Conservation (phyloP, 2,329 filamentous ascomycete species). For the Zymoseptoria ardabiliae region DNA sequence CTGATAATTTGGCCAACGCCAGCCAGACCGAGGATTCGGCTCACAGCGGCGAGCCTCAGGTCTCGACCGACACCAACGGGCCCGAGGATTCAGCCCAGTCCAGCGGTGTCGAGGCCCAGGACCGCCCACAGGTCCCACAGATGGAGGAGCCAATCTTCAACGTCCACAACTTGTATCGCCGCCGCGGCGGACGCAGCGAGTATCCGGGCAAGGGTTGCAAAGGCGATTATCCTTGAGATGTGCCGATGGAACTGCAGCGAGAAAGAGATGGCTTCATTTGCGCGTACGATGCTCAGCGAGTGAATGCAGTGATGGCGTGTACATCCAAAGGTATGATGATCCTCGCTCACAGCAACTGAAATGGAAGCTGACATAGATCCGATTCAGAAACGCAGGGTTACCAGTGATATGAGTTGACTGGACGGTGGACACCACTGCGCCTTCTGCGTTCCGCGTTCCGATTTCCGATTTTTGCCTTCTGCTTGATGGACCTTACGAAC, state of each 20-base stretch:
- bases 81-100: background rate
- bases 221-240: background rate
- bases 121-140: background rate
- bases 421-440: background rate
- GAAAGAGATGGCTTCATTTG: background rate
- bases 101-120: background rate
- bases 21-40: background rate
- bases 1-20: background rate
- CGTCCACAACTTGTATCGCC: background rate
- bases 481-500: background rate
- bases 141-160: background rate
- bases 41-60: background rate
- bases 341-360: background rate
- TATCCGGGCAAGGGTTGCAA: background rate
- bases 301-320: background rate
- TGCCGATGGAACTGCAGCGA: background rate
- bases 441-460: background rate
- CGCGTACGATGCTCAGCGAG: background rate
- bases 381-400: background rate
- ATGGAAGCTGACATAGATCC: background rate
- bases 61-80: background rate
- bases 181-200: background rate
- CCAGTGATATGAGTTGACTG: background rate
- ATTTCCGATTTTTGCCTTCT: background rate
- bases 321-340: background rate